phyloP scores from a whole-genome alignment of 352 stramenopile genomes.

The Aphanomyces astaci region DNA sequence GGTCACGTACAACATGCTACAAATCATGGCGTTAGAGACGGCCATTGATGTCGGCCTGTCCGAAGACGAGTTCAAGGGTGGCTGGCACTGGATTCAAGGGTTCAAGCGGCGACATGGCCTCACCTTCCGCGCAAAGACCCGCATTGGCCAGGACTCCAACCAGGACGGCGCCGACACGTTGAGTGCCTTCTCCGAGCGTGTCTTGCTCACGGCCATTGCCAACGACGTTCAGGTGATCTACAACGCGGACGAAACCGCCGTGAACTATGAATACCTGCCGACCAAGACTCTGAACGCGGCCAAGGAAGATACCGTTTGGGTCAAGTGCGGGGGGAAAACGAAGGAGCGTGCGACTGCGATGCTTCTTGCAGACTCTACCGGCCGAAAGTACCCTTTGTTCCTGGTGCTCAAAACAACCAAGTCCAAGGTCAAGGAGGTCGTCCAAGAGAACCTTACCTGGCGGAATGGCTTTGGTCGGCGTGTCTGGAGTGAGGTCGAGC shows the following conservation, averaged over 20 bases:
- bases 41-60: conserved; percentile 3
- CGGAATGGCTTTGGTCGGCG: too few species aligned
- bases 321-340: neutral
- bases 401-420: too few species aligned
- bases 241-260: conserved; percentile 11
- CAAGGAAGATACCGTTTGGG: neutral
- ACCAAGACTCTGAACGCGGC: neutral
- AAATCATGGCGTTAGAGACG: conserved; percentile 22
- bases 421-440: too few species aligned
- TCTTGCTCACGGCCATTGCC: neutral
- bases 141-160: neutral
- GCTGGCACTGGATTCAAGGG: conserved; percentile 11
- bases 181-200: neutral
- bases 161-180: neutral
- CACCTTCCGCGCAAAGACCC: neutral
- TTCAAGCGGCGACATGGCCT: conserved; percentile 25
- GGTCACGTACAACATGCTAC: conserved; percentile 27
- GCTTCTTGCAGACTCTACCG: conserved; percentile 10
- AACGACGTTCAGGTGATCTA: neutral
- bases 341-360: conserved; percentile 6
- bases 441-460: too few species aligned
- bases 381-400: too few species aligned
- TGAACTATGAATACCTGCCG: conserved; percentile 5
- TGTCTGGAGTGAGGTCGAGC: too few species aligned
- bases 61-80: neutral